phyloP scores from a whole-genome alignment of 805 yeast species.

The Suhomyces faveliae region DNA sequence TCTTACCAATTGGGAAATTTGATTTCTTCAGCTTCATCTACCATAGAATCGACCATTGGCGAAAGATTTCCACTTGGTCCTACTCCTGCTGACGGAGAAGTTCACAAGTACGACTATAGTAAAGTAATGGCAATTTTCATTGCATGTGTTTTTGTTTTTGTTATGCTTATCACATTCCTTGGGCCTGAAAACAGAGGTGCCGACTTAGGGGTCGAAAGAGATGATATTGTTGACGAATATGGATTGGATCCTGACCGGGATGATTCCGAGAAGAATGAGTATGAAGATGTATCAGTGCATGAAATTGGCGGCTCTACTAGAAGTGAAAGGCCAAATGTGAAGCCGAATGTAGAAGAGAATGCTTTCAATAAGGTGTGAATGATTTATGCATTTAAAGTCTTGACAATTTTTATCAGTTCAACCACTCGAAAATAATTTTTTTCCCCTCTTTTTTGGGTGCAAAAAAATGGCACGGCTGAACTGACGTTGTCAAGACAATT shows the following conservation, averaged over 20 bases:
- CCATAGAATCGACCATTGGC: constrained; percentile 67
- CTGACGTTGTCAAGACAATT: background rate
- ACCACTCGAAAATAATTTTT: no score
- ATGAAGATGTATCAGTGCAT: constrained; percentile 3
- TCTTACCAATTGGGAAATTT: constrained; percentile 69
- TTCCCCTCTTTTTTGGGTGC: background rate
- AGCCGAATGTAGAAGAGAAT: background rate
- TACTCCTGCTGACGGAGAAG: constrained; percentile 18
- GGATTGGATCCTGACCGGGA: constrained; percentile 4
- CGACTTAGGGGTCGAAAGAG: constrained; percentile 16
- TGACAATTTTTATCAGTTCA: background rate
- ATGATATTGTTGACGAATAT: constrained; percentile 13
- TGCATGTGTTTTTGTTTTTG: constrained; percentile 59
- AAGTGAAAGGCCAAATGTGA: background rate
- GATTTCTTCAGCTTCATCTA: constrained; percentile 64
- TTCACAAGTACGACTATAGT: constrained; percentile 46
- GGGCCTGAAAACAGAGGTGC: constrained; percentile 57
- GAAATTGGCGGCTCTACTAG: background rate
- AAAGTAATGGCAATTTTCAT: constrained; percentile 66
- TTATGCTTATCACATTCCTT: constrained; percentile 47
- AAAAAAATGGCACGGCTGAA: background rate
- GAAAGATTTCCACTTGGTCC: constrained; percentile 39
- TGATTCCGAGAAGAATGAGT: constrained; percentile 4
- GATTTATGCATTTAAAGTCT: background rate
- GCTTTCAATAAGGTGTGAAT: background rate